These are phyloP conservation scores for Mycena pura DNA, from an alignment of 768 basidiomycete species.

Conservation along the genomic window DNA sequence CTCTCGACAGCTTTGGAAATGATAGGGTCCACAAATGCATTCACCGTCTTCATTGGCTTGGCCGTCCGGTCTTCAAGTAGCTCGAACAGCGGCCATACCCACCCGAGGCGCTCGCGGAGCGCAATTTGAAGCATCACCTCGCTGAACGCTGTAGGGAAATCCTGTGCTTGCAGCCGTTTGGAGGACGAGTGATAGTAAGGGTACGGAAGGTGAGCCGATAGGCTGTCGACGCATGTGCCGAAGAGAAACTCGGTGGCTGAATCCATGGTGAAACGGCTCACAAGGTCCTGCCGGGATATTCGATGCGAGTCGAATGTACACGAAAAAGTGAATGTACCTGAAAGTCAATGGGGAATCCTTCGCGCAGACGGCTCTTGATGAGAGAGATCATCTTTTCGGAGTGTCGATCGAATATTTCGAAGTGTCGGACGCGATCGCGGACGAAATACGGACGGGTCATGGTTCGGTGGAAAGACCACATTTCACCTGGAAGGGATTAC, in stretches of 20 bases:
- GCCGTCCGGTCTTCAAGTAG: slow-evolving; percentile 56
- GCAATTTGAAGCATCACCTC: slow-evolving; percentile 51
- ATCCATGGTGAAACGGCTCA: too few relatives aligned
- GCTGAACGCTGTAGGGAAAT: slow-evolving; percentile 56
- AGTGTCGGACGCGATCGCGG: slow-evolving; percentile 30
- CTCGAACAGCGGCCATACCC: slow-evolving; percentile 58
- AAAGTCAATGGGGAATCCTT: slow-evolving; percentile 26
- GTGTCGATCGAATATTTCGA: slow-evolving; percentile 31
- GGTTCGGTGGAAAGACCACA: slow-evolving; percentile 32
- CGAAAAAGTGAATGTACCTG: too few relatives aligned
- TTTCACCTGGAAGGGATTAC: slow-evolving; percentile 12
- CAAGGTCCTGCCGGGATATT: too few relatives aligned
- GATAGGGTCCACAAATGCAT: slow-evolving; percentile 42
- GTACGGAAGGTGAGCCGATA: slow-evolving; percentile 44
- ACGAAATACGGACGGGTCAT: slow-evolving; percentile 33
- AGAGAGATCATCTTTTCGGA: slow-evolving; percentile 17
- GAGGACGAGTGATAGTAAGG: slow-evolving; percentile 36
- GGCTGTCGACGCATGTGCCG: slow-evolving; percentile 48
- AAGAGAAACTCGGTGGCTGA: slow-evolving; percentile 63
- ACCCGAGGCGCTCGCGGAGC: slow-evolving; percentile 48
- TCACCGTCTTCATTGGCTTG: slow-evolving; percentile 49
- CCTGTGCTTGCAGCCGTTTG: slow-evolving; percentile 18
- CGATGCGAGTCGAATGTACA: too few relatives aligned
- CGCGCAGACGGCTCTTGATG: slow-evolving; percentile 20
- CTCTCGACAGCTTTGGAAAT: slow-evolving; percentile 34